A percentile compares a stretch with the other conserved stretches of the same genome.
Conservation (phyloP, 352 stramenopile genomes). For the Blastocystis sp. region DNA sequence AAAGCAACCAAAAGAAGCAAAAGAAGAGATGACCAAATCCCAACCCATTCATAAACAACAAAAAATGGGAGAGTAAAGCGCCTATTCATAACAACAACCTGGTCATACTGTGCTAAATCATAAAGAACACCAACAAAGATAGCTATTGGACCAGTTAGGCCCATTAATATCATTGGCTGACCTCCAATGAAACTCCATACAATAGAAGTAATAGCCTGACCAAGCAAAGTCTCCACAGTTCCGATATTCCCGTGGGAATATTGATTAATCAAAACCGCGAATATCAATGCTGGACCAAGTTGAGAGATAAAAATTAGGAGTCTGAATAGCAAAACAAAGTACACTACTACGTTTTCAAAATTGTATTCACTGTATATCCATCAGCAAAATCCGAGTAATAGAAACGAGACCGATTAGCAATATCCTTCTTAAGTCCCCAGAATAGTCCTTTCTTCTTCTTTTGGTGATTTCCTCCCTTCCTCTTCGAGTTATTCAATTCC, state of each 20-base stretch:
- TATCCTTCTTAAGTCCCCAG: background rate
- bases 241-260: constrained; percentile 24
- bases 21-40: constrained; percentile 16
- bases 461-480: background rate
- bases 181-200: background rate
- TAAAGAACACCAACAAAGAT: constrained; percentile 34
- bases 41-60: constrained; percentile 39
- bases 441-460: background rate
- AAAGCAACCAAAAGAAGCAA: constrained; percentile 2
- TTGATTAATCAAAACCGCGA: background rate
- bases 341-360: background rate
- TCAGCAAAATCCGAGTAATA: constrained; percentile 24
- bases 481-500: background rate
- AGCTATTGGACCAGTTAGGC: constrained; percentile 35
- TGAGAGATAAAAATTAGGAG: constrained; percentile 27
- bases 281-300: background rate
- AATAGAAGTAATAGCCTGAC: background rate
- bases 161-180: constrained; percentile 47
- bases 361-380: constrained; percentile 41
- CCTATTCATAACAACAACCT: background rate
- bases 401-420: background rate
- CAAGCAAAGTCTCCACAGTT: constrained; percentile 5
- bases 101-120: background rate
- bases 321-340: background rate
- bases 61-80: constrained; percentile 23